A percentile compares a stretch with the other conserved stretches of the same genome.
phyloP scores from a whole-genome alignment of 306 rosid genomes.

The Heteromeles arbutifolia region DNA sequence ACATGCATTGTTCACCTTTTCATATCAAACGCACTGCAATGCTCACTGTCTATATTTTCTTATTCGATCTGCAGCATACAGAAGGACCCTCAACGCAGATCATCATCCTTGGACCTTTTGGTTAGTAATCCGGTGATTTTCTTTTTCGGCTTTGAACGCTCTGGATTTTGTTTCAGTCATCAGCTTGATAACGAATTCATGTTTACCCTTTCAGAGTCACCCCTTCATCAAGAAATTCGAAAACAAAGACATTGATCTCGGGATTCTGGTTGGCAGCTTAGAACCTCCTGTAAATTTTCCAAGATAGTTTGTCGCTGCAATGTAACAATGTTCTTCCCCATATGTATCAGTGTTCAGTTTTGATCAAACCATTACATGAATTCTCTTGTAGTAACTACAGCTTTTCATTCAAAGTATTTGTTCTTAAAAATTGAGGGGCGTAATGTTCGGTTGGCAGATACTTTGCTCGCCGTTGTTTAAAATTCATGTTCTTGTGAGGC shows the following conservation, averaged over 20 bases:
- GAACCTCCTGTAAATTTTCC: slow-evolving; percentile 89
- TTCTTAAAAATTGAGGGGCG: background rate
- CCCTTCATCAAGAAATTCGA: slow-evolving; percentile 97
- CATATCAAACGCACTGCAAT: background rate
- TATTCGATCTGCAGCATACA: slow-evolving; percentile 66
- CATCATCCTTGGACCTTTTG: slow-evolving; percentile 84
- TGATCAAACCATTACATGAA: slow-evolving; percentile 28
- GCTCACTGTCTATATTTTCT: slow-evolving; percentile 11
- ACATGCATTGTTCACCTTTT: background rate
- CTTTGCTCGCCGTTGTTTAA: background rate
- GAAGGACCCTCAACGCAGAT: slow-evolving; percentile 66
- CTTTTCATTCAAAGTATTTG: background rate
- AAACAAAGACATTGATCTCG: slow-evolving; percentile 88
- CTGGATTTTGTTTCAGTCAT: background rate
- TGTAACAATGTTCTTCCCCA: slow-evolving; percentile 16
- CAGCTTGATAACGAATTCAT: background rate
- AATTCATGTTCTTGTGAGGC: background rate
- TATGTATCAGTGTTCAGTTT: slow-evolving; percentile 18
- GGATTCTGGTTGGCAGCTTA: slow-evolving; percentile 79
- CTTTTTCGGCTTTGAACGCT: background rate
- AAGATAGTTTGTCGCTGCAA: slow-evolving; percentile 34
- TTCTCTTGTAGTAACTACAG: slow-evolving; percentile 16
- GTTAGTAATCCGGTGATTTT: slow-evolving; percentile 36
- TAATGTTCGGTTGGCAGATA: background rate
- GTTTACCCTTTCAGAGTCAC: slow-evolving; percentile 49